Evolutionary conservation across 148 eudicot genomes (phyloP), one percentile per base, ranked within the genome.

Genomic region (Salicornia ramosissima): DNA sequence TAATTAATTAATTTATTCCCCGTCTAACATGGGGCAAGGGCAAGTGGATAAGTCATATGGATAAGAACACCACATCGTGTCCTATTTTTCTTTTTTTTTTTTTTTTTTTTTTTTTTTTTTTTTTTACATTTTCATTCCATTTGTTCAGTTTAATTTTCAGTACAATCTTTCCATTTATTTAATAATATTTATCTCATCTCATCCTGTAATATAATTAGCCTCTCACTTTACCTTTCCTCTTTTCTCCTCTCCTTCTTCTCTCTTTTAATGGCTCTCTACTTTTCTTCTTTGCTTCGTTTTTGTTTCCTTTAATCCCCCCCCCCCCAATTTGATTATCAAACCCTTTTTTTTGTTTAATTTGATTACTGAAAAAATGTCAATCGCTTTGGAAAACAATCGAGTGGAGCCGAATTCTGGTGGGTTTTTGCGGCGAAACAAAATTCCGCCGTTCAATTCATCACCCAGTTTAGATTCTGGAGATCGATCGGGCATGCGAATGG

Each of bases 31-130:
- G 67, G 64, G 21, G 60, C 26, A 47, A n/a, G 43, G 50, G 50
- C 57, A 71, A 77, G 80, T 71, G 80, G 80, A 77, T 71, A 77
- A 77, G 75, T 77, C 47, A 36, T 36, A 36, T 66, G 72, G 80
- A 77, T 71, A 72, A 77, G 75, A 77, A 64, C 80, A 57, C 75
- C 79, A 71, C 74, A 30, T 69, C 46, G n/a, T 63, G 71, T 46
- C 34, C 43, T 64, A 34, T 64, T 36, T 36, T n/a, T 40, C 9
- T 31, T 69, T 43, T 18, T 18, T 63, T 60, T 60, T 61, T 59
- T 22, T 46, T 56, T 25, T 16, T 1, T 19, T 10, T 13, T 64
- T 72, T 39, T 11, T 15, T 36, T 49, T 10, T 11, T 58, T 18
- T 30, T 36, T 24, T 11, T 21, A 8, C 0, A 14, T 34, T 71